Percentiles rank a stretch among this genome's conserved stretches.
These are phyloP conservation scores for Cephaloascus fragrans DNA, from an alignment of 805 yeast genomes.

Conservation along the genomic window DNA sequence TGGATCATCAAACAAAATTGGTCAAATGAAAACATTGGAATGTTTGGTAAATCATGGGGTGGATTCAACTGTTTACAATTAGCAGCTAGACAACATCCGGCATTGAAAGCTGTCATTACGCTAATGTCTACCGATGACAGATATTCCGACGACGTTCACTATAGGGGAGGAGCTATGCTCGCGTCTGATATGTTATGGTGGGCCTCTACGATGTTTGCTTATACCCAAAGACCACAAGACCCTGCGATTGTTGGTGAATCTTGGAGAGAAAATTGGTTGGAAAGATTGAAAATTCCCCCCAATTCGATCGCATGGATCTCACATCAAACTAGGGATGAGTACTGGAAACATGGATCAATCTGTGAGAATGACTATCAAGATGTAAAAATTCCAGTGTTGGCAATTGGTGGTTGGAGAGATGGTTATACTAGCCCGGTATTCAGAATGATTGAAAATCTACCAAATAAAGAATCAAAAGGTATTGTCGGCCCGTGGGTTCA, in stretches of 20 bases:
- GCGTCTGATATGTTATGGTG: slow-evolving; percentile 41
- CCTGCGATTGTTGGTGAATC: slow-evolving; percentile 24
- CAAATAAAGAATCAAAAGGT: slow-evolving; percentile 18
- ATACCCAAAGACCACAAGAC: slow-evolving; percentile 36
- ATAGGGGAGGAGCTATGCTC: slow-evolving; percentile 34
- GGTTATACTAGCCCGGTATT: slow-evolving; percentile 35
- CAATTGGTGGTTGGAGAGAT: slow-evolving; percentile 39
- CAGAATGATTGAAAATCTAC: slow-evolving; percentile 29
- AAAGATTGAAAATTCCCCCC: slow-evolving; percentile 26
- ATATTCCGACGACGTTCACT: slow-evolving; percentile 39
- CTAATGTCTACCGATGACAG: slow-evolving; percentile 38
- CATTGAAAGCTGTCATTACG: slow-evolving; percentile 30
- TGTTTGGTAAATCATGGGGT: slow-evolving; percentile 43
- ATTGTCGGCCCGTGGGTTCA: slow-evolving; percentile 41
- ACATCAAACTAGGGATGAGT: slow-evolving; percentile 34
- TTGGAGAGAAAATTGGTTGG: slow-evolving; percentile 31
- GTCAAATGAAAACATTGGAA: slow-evolving; percentile 36
- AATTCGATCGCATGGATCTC: slow-evolving; percentile 30
- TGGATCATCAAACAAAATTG: slow-evolving; percentile 29
- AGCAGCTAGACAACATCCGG: slow-evolving; percentile 37
- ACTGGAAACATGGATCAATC: slow-evolving; percentile 39
- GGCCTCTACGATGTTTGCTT: slow-evolving; percentile 36
- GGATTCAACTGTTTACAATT: slow-evolving; percentile 37
- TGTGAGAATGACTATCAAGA: slow-evolving; percentile 25
- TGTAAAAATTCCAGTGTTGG: slow-evolving; percentile 31